Evolutionary conservation across 768 basidiomycete species (phyloP).

Genomic region (Udeniomyces megalosporus): DNA sequence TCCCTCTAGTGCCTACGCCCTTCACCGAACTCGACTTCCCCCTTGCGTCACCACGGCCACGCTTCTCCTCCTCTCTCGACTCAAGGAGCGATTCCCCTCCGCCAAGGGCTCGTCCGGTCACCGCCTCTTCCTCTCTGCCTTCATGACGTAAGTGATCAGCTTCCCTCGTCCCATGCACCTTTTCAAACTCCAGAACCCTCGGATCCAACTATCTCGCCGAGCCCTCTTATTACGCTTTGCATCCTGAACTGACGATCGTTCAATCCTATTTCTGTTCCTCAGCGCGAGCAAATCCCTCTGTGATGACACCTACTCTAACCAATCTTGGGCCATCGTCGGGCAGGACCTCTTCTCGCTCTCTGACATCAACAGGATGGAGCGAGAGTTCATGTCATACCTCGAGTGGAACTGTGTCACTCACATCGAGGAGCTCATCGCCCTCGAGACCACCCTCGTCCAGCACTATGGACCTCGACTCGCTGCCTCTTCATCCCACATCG

Average conservation of each 20-base stretch:
- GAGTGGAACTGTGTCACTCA: conserved; percentile 45
- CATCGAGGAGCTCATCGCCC: not conserved
- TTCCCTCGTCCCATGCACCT: too few species aligned
- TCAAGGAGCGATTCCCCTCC: conserved; percentile 82
- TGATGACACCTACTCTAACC: conserved; percentile 73
- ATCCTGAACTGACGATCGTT: not conserved
- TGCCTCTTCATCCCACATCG: too few species aligned
- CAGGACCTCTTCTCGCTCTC: conserved; percentile 33
- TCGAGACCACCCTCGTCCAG: not conserved
- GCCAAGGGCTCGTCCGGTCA: conserved; percentile 80
- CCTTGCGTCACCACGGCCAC: conserved; percentile 49
- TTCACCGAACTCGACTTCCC: conserved; percentile 47
- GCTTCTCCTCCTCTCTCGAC: conserved; percentile 54
- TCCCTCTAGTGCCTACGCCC: not conserved
- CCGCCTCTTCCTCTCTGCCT: conserved; percentile 52
- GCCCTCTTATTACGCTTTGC: not conserved
- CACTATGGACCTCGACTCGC: too few species aligned
- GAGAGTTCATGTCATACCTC: conserved; percentile 80
- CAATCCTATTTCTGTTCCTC: not conserved
- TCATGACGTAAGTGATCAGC: conserved; percentile 30
- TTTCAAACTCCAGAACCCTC: not conserved
- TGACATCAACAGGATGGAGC: conserved; percentile 44
- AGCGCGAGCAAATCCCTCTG: not conserved
- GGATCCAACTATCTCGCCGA: conserved; percentile 41
- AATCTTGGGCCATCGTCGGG: conserved; percentile 78